Base-by-base conservation (phyloP, 2,329 filamentous ascomycete species). In the Bipolaris victoriae region DNA sequence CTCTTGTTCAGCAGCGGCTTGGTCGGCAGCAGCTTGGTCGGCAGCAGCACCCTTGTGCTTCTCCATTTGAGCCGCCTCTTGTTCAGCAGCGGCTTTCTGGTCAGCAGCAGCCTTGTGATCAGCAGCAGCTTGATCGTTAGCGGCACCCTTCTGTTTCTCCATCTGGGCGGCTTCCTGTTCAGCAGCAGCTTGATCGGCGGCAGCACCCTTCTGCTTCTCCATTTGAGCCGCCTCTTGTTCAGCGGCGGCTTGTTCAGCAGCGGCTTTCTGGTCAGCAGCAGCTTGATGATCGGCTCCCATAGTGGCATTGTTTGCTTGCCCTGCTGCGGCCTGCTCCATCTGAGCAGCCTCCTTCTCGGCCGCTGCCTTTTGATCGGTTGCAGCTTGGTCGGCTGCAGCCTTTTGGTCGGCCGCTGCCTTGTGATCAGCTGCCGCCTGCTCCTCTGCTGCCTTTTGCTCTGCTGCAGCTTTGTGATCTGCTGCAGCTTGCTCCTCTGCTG, bases 401-500 rank as follows among this genome's bases (percentile, higher is more conserved):
- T 29, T 37, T 18, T 50, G 52, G 7, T 45, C 11, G 3, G 26
- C 26, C 9, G 26, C 26, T 35, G 16, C 47, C 40, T 48, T 31
- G 43, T 52, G 39, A 24, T 58, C 56, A 16, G 49, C 49, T n/a
- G 46, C 54, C 39, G 57, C 52, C 20, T 48, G 37, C 7, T 52
- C 43, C 39, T 26, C 52, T 43, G 29, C 45, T n/a, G 31, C 22
- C 22, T 24, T 24, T 36, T 22, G 26, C 36, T 18, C 43, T 45
- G 24, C 31, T 26, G 7, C 9, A 3, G 24, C 24, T 24, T 24
- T 24, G 22, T 24, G 39, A 4, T 53, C 43, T 29, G 20, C 52
- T 43, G 29, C 45, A 13, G 31, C 44, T 24, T 24, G 22, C 22
- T 22, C 22, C 22, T 22, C 22, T 7, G 24, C 24, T 40, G 16